Evolutionary conservation across 257 asterid genomes (phyloP), one percentile per base, ranked within the genome.

Genomic region (Scutellaria barbata): DNA sequence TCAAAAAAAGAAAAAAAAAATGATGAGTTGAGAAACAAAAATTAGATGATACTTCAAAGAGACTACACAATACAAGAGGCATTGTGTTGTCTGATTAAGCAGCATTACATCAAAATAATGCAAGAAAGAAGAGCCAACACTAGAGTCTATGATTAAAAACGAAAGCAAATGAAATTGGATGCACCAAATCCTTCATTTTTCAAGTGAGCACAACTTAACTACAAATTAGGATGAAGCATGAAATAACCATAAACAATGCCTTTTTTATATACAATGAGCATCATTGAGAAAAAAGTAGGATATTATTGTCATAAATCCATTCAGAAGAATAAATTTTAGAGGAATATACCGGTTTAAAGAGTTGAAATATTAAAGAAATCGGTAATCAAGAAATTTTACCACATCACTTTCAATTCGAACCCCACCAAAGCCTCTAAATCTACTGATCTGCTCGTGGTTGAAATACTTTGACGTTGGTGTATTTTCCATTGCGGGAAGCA

Each of bases 371-470:
- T n/a, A 56, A 42, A 45, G 50, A 40, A 73, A 56, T 30, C 35
- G 1, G 25, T 22, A 22, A 22, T 22, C 35, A 76, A 74, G 72
- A 72, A 72, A 72, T 63, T 20, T 82, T 86, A 89, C 98, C 97
- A 94, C 82, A 58, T 94, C 98, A 69, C 98, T 91, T 85, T 94
- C 98, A 68, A 94, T 94, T 71, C 98, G 95, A 63, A 94, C 93
- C 68, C 97, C 98, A 10, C 98, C 98, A 47, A 88, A 89, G 69
- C 88, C 90, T 85, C 86, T 86, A 71, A 89, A 94, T 72, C 84
- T 87, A 73, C 69, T 48, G 54, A 90, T 89, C 87, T 79, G 79
- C 48, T 84, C 86, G 54, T 57, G 85, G 84, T 86, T 84, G 81
- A 94, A 94, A 80, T 85, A 94, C 59, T 81, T 77, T 20, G 96